Percentiles rank a stretch among this genome's conserved stretches.
Conservation (phyloP, 345 rosid genomes). For the Moringa oleifera region DNA sequence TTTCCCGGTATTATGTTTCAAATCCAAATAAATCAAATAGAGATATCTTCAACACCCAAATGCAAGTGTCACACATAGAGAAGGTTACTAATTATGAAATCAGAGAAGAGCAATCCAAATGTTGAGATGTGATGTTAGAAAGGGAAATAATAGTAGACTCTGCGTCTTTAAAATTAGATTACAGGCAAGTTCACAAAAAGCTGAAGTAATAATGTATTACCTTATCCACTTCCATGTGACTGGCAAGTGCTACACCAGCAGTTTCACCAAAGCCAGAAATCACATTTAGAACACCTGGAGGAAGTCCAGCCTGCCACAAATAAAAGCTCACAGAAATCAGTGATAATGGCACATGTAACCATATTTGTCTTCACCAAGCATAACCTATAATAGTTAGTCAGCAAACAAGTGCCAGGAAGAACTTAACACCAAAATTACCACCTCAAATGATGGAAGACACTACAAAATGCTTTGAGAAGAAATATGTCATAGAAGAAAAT, state of each 20-base stretch:
- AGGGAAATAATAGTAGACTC: neutral
- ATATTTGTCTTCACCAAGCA: neutral
- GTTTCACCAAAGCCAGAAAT: slow-evolving; percentile 83
- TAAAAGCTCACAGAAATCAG: neutral
- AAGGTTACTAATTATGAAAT: too few species aligned
- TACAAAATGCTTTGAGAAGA: too few species aligned
- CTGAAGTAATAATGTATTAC: slow-evolving; percentile 24
- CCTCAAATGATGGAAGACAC: too few species aligned
- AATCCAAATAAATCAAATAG: too few species aligned
- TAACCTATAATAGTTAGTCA: too few species aligned
- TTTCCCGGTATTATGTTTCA: neutral
- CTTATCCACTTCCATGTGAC: slow-evolving; percentile 95
- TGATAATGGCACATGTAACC: too few species aligned
- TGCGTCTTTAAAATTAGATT: neutral
- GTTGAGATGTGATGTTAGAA: neutral
- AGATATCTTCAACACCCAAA: too few species aligned
- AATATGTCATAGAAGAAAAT: too few species aligned
- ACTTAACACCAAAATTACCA: too few species aligned
- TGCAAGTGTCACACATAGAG: too few species aligned
- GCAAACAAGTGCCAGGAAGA: too few species aligned
- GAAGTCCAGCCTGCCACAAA: slow-evolving; percentile 76
- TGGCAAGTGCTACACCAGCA: slow-evolving; percentile 85
- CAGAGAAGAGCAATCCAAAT: too few species aligned
- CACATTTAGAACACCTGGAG: slow-evolving; percentile 83
- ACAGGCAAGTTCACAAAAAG: neutral